Evolutionary conservation across 805 yeast genomes (phyloP).

Genomic region (Ogataea salicorniae): DNA sequence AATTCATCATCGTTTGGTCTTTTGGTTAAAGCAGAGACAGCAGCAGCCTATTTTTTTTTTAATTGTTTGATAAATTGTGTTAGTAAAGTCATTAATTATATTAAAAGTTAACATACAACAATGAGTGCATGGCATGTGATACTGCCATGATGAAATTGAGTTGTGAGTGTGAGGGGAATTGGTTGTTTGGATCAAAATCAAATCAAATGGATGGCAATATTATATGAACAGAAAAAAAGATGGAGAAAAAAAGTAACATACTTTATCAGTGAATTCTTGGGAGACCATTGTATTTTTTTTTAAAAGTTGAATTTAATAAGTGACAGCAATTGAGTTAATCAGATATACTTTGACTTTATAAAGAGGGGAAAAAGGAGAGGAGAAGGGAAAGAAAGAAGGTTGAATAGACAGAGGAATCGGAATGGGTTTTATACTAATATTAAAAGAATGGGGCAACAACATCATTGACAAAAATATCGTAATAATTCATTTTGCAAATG

Average conservation of each 20-base stretch:
- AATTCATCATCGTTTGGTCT: constrained; percentile 87
- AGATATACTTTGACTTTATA: too few species aligned
- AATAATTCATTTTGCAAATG: too few species aligned
- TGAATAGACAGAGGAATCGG: neutral
- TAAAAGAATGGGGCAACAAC: too few species aligned
- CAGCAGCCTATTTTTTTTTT: constrained; percentile 54
- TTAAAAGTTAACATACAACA: too few species aligned
- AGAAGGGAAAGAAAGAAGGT: neutral
- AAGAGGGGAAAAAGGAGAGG: neutral
- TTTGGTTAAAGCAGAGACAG: constrained; percentile 66
- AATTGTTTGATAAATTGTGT: neutral
- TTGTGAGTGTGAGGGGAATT: too few species aligned
- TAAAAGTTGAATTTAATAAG: neutral
- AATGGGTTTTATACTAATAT: neutral
- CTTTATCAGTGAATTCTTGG: constrained; percentile 32
- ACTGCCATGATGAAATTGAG: neutral
- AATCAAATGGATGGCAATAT: neutral
- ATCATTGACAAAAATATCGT: too few species aligned
- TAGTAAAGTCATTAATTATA: too few species aligned
- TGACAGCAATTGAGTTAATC: neutral
- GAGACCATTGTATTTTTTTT: constrained; percentile 29
- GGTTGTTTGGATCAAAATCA: too few species aligned
- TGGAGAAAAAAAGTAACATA: constrained; percentile 13
- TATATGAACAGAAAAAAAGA: neutral
- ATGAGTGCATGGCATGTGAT: constrained; percentile 1